Percentiles rank a stretch among this genome's conserved stretches.
These are phyloP conservation scores for Jamesozyma lodderae DNA, from an alignment of 805 yeast genomes.

Conservation along the genomic window DNA sequence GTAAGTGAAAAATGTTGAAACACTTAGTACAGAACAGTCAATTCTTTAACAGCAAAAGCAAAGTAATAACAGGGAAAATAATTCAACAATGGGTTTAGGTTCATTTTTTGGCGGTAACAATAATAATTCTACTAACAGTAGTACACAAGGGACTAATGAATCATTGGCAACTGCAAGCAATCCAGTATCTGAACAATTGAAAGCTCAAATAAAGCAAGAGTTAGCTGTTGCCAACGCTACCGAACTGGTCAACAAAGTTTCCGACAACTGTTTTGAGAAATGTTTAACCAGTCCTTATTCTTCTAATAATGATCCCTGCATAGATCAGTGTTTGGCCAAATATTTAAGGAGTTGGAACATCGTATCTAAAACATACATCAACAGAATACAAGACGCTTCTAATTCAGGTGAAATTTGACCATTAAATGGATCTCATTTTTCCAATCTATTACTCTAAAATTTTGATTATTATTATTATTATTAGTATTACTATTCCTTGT, in stretches of 20 bases:
- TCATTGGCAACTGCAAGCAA: constrained; percentile 24
- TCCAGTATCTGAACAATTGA: constrained; percentile 52
- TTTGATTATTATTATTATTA: too few relatives aligned
- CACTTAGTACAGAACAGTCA: too few relatives aligned
- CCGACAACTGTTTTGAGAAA: constrained; percentile 78
- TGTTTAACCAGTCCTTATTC: constrained; percentile 61
- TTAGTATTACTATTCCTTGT: too few relatives aligned
- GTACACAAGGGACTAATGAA: constrained; percentile 7
- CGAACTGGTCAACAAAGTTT: constrained; percentile 72
- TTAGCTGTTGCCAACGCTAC: constrained; percentile 88
- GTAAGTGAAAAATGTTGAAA: too few relatives aligned
- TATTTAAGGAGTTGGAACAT: constrained; percentile 89
- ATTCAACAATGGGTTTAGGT: constrained; percentile 7
- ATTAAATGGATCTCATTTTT: background rate
- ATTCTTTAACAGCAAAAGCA: too few relatives aligned
- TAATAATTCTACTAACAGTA: background rate
- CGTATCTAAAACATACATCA: constrained; percentile 65
- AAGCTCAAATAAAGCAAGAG: constrained; percentile 67
- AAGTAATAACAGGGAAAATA: too few relatives aligned
- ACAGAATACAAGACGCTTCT: constrained; percentile 57
- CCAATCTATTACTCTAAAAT: too few relatives aligned
- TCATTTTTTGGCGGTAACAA: constrained; percentile 3
- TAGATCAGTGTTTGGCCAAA: constrained; percentile 71
- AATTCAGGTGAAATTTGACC: constrained; percentile 25
- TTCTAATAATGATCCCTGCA: constrained; percentile 53